These are phyloP conservation scores for Flaveria ramosissima DNA, from an alignment of 129 eudicot species.

Conservation along the genomic window DNA sequence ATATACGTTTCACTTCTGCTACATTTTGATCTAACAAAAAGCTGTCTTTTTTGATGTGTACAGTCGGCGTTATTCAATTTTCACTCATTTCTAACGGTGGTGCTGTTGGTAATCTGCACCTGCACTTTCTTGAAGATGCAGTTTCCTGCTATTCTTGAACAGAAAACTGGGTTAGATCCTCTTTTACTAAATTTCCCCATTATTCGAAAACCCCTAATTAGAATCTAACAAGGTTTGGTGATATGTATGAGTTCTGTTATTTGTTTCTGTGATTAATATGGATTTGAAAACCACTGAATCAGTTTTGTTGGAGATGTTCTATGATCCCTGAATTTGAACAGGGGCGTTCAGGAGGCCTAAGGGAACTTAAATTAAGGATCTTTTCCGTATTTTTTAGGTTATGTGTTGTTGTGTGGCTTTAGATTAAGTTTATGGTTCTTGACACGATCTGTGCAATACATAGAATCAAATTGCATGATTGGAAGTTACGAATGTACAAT, in stretches of 20 bases:
- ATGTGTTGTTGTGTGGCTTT: no score
- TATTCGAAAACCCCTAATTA: background rate
- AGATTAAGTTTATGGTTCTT: no score
- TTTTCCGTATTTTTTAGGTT: no score
- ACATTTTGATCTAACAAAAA: conserved; percentile 9
- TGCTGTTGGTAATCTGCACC: conserved; percentile 75
- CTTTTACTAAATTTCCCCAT: background rate
- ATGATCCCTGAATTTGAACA: background rate
- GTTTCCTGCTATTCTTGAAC: conserved; percentile 80
- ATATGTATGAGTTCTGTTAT: no score
- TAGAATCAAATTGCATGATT: no score
- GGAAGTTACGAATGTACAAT: no score
- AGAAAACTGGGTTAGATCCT: conserved; percentile 68
- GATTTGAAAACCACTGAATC: no score
- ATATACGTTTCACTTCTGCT: background rate
- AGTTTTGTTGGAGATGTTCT: no score
- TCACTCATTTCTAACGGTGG: conserved; percentile 84
- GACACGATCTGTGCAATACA: no score
- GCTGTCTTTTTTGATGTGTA: background rate
- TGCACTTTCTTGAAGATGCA: conserved; percentile 86
- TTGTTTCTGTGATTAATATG: no score
- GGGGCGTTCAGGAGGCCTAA: no score
- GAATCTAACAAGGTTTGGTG: background rate
- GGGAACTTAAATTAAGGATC: no score
- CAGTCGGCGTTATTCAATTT: conserved; percentile 83